Percentiles rank a stretch among this genome's conserved stretches.
Conservation (phyloP, 169 alveolate species). For the Plasmodium inui region DNA sequence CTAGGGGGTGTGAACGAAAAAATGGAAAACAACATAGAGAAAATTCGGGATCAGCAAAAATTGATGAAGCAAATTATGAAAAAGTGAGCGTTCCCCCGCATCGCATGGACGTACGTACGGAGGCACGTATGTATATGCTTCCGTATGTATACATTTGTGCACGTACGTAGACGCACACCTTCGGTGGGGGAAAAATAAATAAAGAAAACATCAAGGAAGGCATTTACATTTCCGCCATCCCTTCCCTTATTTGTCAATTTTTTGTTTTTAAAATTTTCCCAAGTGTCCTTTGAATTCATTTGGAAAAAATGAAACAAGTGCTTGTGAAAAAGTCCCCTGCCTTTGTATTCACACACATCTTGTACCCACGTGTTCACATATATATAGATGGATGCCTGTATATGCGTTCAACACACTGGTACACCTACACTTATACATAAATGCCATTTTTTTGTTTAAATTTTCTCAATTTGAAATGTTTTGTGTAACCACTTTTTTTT, state of each 20-base stretch:
- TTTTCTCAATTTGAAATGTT: constrained; percentile 21
- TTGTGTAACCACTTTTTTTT: not conserved
- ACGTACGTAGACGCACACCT: not conserved
- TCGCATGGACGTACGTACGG: not conserved
- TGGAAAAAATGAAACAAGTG: constrained; percentile 18
- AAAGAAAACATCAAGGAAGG: not conserved
- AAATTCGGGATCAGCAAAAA: constrained; percentile 73
- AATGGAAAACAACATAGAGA: constrained; percentile 74
- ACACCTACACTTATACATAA: not conserved
- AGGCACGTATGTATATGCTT: not conserved
- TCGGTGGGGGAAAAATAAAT: not conserved
- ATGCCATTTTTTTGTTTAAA: constrained; percentile 27
- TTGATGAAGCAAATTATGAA: constrained; percentile 74
- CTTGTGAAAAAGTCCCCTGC: not conserved
- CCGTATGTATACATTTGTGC: not conserved
- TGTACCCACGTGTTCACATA: constrained; percentile 7
- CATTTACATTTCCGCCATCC: not conserved
- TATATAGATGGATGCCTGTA: constrained; percentile 2
- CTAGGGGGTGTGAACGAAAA: constrained; percentile 52
- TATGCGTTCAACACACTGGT: not conserved
- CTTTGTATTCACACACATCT: not conserved
- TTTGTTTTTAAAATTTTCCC: constrained; percentile 14
- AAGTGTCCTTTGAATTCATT: constrained; percentile 22
- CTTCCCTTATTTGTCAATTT: not conserved
- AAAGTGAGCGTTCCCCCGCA: constrained; percentile 8